Conservation (phyloP, 768 basidiomycete species). For the Phaffia australis region DNA sequence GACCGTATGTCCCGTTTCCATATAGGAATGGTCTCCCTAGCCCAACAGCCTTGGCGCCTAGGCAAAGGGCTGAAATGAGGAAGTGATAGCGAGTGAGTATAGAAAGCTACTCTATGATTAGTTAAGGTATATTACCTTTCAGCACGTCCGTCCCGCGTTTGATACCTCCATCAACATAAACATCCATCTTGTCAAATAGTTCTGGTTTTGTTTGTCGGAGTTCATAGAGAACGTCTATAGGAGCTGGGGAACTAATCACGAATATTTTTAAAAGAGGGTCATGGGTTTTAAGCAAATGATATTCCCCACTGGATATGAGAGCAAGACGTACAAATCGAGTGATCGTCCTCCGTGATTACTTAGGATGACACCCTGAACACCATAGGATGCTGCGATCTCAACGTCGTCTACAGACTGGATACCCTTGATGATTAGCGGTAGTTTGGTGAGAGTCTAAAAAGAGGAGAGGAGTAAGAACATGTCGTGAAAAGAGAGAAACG, state of each 20-base stretch:
- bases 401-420: conserved; percentile 28
- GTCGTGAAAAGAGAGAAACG: neutral
- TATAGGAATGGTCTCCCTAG: conserved; percentile 41
- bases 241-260: conserved; percentile 8
- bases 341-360: conserved; percentile 32
- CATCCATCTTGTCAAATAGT: conserved; percentile 40
- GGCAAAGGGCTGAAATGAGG: conserved; percentile 50
- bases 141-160: conserved; percentile 43
- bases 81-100: neutral
- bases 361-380: conserved; percentile 30
- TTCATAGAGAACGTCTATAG: conserved; percentile 28
- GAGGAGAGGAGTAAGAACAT: neutral
- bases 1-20: conserved; percentile 37
- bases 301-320: neutral
- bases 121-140: conserved; percentile 40
- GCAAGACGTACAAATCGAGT: conserved; percentile 16
- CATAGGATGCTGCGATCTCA: conserved; percentile 29
- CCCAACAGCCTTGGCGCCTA: conserved; percentile 43
- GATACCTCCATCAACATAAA: conserved; percentile 45
- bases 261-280: too few relatives aligned
- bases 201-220: conserved; percentile 28
- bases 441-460: conserved; percentile 5
- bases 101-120: too few relatives aligned
- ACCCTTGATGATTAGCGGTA: conserved; percentile 24
- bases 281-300: neutral